These are phyloP conservation scores for Yamagishiella unicocca DNA, from an alignment of 139 green algal genomes.

Conservation along the genomic window DNA sequence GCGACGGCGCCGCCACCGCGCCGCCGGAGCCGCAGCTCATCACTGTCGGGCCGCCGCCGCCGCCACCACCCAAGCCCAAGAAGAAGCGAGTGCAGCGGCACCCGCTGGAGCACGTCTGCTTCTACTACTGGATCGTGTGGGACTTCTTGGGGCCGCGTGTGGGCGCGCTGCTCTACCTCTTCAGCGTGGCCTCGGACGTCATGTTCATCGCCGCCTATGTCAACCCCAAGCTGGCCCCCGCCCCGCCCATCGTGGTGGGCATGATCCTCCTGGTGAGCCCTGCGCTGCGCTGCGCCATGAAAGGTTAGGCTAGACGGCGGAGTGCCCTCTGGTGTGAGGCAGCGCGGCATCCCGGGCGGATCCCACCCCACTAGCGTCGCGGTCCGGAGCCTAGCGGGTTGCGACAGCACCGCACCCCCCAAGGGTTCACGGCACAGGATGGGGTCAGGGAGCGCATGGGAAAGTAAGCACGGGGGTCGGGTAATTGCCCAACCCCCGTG, in stretches of 20 bases:
- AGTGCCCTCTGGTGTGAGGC: no score
- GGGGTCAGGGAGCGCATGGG: no score
- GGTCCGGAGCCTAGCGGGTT: no score
- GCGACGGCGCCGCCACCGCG: background rate
- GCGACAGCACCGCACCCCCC: no score
- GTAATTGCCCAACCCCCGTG: no score
- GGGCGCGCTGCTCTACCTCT: slow-evolving; percentile 10
- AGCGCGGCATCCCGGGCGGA: no score
- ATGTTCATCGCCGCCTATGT: slow-evolving; percentile 38
- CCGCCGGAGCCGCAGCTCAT: slow-evolving; percentile 45
- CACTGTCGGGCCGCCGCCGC: slow-evolving; percentile 28
- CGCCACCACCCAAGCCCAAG: slow-evolving; percentile 16
- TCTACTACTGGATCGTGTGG: slow-evolving; percentile 11
- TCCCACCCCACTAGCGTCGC: no score
- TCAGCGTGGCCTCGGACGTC: slow-evolving; percentile 18
- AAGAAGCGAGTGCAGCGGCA: background rate
- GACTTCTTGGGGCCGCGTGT: slow-evolving; percentile 4
- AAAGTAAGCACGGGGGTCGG: no score
- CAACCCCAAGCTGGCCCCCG: background rate
- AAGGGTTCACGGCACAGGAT: no score
- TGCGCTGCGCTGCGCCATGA: no score
- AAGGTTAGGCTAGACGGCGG: no score
- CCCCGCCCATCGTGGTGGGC: slow-evolving; percentile 23
- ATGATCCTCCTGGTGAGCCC: slow-evolving; percentile 12
- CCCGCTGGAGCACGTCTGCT: background rate